Evolutionary conservation across 176 grass and related monocot genomes (phyloP).

Genomic region (bread wheat (Triticum aestivum)): DNA sequence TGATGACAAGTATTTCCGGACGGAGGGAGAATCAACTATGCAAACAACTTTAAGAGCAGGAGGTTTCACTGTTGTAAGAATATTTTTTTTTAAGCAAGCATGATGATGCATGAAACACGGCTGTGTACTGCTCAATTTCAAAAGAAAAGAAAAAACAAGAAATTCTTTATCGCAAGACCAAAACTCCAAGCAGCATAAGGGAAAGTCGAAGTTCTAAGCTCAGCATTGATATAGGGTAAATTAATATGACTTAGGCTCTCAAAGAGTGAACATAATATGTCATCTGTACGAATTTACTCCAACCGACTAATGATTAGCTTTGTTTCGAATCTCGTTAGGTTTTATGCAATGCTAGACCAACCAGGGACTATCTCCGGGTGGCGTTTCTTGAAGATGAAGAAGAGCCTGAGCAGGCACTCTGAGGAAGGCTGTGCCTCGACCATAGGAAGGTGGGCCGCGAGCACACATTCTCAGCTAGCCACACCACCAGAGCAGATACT

Average conservation of each 20-base stretch:
- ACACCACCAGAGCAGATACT: background rate
- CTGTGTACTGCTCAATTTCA: background rate
- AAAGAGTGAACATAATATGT: background rate
- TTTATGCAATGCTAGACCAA: background rate
- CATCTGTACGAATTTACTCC: background rate
- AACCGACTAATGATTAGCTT: background rate
- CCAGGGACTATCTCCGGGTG: background rate
- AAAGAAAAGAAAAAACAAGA: background rate
- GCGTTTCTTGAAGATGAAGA: background rate
- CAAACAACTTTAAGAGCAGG: background rate
- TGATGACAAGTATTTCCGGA: no score
- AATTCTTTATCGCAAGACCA: conserved; percentile 10
- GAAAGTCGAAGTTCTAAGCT: background rate
- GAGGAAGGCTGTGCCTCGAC: background rate
- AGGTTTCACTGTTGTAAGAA: background rate
- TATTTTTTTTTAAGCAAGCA: background rate
- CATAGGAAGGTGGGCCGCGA: background rate
- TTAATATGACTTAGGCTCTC: background rate
- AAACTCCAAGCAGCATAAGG: background rate
- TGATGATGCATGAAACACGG: background rate
- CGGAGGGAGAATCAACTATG: background rate
- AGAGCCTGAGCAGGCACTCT: background rate
- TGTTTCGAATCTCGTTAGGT: background rate
- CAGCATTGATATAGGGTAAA: background rate
- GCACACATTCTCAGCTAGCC: background rate